Evolutionary conservation across 106 monocot species (phyloP).

Genomic region (Phalaenopsis aphrodite): DNA sequence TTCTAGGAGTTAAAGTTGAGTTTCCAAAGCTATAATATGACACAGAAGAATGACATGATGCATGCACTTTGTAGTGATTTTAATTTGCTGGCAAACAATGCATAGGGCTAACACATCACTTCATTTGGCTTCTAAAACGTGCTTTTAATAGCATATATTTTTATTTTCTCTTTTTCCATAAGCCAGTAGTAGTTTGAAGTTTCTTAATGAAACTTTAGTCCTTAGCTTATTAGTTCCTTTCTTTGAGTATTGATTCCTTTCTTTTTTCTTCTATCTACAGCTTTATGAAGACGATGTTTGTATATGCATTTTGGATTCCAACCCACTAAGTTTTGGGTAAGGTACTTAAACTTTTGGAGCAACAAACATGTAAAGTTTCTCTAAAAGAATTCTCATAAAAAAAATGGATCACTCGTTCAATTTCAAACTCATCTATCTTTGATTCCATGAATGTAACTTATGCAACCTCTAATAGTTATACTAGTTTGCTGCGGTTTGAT

Average conservation of each 20-base stretch:
- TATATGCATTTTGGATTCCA: slow-evolving; percentile 89
- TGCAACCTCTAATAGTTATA: neutral
- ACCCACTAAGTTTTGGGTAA: slow-evolving; percentile 76
- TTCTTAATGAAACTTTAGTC: neutral
- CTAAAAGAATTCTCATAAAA: neutral
- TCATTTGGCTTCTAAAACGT: neutral
- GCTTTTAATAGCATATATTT: neutral
- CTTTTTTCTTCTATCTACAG: slow-evolving; percentile 34
- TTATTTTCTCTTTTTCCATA: neutral
- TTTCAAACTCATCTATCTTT: neutral
- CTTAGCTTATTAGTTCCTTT: neutral
- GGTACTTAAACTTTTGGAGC: slow-evolving; percentile 15
- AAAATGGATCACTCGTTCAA: neutral
- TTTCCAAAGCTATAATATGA: neutral
- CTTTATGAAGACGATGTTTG: slow-evolving; percentile 94
- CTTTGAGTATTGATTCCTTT: slow-evolving; percentile 7
- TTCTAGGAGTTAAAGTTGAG: neutral
- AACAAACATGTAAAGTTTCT: neutral
- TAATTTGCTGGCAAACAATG: neutral
- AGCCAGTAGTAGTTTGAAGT: neutral
- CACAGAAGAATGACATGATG: neutral
- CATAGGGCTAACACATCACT: neutral
- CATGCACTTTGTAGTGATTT: neutral
- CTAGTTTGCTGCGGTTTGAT: neutral
- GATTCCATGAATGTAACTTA: neutral